Conservation (phyloP, 2,329 filamentous ascomycete species). For the Botrytis tulipae region DNA sequence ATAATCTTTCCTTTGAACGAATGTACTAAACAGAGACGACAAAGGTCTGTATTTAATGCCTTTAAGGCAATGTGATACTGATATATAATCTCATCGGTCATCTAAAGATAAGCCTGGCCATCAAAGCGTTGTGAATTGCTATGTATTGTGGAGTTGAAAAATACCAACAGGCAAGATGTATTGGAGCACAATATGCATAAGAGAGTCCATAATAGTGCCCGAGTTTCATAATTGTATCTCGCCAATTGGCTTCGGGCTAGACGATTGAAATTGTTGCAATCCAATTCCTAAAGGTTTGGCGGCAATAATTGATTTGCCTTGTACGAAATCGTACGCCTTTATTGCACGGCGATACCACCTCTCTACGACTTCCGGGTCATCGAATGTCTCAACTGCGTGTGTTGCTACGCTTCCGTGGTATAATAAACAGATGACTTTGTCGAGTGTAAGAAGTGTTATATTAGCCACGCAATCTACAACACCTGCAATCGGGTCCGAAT, state of each 20-base stretch:
- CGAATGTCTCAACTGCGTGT: background rate
- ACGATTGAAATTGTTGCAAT: slow-evolving; percentile 2
- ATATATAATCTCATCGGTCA: background rate
- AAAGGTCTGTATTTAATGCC: background rate
- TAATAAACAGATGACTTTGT: slow-evolving; percentile 9
- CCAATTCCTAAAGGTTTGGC: background rate
- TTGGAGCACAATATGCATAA: background rate
- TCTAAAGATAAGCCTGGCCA: background rate
- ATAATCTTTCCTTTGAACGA: background rate
- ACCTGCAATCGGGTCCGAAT: slow-evolving; percentile 8
- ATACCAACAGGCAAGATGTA: background rate
- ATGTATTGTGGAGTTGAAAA: background rate
- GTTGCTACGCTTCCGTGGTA: background rate
- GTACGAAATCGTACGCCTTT: background rate
- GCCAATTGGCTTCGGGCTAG: background rate
- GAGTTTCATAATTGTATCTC: background rate
- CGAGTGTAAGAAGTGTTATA: background rate
- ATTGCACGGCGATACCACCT: slow-evolving; percentile 11
- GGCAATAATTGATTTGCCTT: background rate
- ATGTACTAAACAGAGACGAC: no score
- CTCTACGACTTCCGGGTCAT: background rate
- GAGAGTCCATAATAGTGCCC: background rate
- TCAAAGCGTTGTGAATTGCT: background rate
- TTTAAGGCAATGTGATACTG: background rate
- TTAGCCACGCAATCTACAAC: slow-evolving; percentile 14